Evolutionary conservation across 192 early-diverging fungal species (phyloP).

Genomic region (Lobosporangium transversale): DNA sequence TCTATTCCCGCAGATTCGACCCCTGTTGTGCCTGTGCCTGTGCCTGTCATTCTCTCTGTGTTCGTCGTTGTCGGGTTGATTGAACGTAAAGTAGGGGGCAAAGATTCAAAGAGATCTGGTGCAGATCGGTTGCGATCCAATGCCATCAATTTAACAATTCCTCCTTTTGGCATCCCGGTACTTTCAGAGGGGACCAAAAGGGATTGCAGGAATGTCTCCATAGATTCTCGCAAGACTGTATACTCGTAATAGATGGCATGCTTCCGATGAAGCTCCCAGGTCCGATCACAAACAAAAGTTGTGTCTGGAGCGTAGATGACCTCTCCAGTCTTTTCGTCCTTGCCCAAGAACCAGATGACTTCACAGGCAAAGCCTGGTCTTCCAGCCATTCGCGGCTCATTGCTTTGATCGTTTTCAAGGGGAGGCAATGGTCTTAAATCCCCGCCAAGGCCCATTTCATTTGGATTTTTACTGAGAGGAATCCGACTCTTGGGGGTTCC

Average conservation of each 20-base stretch:
- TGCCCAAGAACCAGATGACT: constrained; percentile 18
- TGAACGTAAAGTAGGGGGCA: constrained; percentile 6
- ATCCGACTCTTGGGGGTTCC: neutral
- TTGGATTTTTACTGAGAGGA: neutral
- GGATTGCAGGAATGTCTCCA: constrained; percentile 14
- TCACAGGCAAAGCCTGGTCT: constrained; percentile 40
- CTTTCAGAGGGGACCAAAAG: neutral
- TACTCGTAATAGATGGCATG: constrained; percentile 39
- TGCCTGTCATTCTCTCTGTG: neutral
- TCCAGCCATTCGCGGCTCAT: constrained; percentile 7
- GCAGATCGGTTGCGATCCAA: constrained; percentile 41
- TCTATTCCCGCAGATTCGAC: too few species aligned
- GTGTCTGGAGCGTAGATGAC: constrained; percentile 25
- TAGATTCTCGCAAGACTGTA: constrained; percentile 8
- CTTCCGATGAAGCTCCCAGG: constrained; percentile 31
- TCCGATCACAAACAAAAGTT: constrained; percentile 33
- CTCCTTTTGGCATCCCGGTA: constrained; percentile 1
- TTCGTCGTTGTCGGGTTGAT: neutral
- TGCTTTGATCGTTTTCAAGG: neutral
- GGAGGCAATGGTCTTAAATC: neutral
- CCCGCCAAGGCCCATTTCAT: neutral
- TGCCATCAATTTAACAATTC: constrained; percentile 39
- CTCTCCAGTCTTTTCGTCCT: neutral
- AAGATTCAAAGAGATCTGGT: constrained; percentile 20
- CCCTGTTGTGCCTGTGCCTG: neutral